phyloP scores from a whole-genome alignment of 2,329 filamentous ascomycete genomes.

The Ramularia endophylla region DNA sequence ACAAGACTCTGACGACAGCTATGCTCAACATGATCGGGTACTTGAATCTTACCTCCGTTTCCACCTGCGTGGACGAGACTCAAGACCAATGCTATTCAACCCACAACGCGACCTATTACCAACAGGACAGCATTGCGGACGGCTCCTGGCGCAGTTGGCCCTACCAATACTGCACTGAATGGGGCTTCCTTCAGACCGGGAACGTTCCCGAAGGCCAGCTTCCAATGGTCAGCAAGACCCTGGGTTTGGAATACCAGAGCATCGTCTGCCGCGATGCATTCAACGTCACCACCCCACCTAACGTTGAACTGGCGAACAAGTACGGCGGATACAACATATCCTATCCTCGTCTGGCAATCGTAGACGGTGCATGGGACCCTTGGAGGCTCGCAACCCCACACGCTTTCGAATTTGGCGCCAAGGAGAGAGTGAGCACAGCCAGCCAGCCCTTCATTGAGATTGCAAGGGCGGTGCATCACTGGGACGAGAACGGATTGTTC shows the following conservation, averaged over 20 bases:
- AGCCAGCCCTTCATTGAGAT: constrained; percentile 70
- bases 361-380: constrained; percentile 73
- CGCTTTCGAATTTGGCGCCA: constrained; percentile 49
- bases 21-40: constrained; percentile 55
- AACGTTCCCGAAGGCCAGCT: constrained; percentile 59
- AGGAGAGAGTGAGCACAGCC: constrained; percentile 52
- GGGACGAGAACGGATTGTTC: constrained; percentile 42
- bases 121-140: constrained; percentile 7
- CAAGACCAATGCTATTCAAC: constrained; percentile 49
- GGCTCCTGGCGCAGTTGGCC: constrained; percentile 41
- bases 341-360: constrained; percentile 68
- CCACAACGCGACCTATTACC: constrained; percentile 36
- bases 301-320: constrained; percentile 65
- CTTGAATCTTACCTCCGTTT: constrained; percentile 41
- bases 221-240: constrained; percentile 65
- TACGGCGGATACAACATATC: constrained; percentile 66
- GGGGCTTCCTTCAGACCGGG: constrained; percentile 74
- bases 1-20: constrained; percentile 43
- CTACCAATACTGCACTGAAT: constrained; percentile 57
- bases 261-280: constrained; percentile 62
- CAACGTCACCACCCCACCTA: constrained; percentile 59
- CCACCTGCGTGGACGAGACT: constrained; percentile 33
- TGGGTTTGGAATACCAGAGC: constrained; percentile 58
- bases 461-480: constrained; percentile 70
- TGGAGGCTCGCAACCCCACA: constrained; percentile 73